Percentiles rank a stretch among this genome's conserved stretches.
These are phyloP conservation scores for Nakaseomyces nivariensis DNA, from an alignment of 1,139 yeast species.

Conservation along the genomic window DNA sequence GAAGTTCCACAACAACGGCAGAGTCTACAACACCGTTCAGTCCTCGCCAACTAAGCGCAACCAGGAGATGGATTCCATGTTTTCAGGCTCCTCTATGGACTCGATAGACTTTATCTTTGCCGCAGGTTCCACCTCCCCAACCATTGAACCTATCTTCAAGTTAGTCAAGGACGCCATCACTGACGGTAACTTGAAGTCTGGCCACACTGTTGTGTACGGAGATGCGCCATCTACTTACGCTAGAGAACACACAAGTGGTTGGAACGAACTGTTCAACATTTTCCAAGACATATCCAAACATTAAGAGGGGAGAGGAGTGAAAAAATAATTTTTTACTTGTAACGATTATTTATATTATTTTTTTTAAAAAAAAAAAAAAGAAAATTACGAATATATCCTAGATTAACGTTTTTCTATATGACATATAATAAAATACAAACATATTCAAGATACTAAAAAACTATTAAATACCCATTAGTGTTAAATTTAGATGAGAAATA, in stretches of 20 bases:
- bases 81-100: conserved; percentile 1
- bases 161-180: conserved; percentile 41
- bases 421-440: too few species aligned
- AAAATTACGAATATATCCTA: too few species aligned
- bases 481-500: too few species aligned
- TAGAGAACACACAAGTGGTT: conserved; percentile 60
- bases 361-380: too few species aligned
- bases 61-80: conserved; percentile 2
- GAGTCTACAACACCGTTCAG: neutral
- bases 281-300: conserved; percentile 23
- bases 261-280: conserved; percentile 60
- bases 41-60: conserved; percentile 1
- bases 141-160: conserved; percentile 62
- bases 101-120: conserved; percentile 35
- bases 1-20: conserved; percentile 22
- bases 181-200: conserved; percentile 33
- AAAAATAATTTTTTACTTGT: neutral
- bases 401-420: neutral
- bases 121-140: conserved; percentile 61
- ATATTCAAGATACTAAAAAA: too few species aligned
- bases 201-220: conserved; percentile 59
- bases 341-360: neutral
- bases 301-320: neutral
- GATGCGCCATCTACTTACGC: conserved; percentile 50
- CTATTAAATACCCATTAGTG: too few species aligned